Evolutionary conservation across 331 rosid genomes (phyloP).

Genomic region (Cydonia oblonga): DNA sequence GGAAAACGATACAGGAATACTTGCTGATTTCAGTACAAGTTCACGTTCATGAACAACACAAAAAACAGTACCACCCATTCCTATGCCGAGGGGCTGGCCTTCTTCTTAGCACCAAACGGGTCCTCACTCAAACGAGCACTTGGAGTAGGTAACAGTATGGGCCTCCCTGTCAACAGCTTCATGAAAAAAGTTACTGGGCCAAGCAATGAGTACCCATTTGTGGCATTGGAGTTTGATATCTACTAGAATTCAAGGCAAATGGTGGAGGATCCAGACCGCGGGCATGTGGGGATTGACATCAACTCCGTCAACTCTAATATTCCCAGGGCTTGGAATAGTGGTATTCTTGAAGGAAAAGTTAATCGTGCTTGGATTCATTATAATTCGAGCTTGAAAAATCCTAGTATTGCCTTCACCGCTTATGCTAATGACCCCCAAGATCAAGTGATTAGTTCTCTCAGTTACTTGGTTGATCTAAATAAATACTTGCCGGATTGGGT

Average conservation of each 20-base stretch:
- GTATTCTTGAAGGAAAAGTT: neutral
- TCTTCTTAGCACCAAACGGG: neutral
- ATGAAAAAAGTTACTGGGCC: neutral
- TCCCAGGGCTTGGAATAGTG: neutral
- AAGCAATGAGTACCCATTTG: neutral
- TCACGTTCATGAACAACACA: neutral
- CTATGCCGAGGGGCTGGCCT: neutral
- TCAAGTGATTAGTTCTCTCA: neutral
- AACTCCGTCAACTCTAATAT: neutral
- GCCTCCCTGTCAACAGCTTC: neutral
- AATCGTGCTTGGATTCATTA: conserved; percentile 20
- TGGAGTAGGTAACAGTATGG: neutral
- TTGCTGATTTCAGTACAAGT: neutral
- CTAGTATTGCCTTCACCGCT: conserved; percentile 1
- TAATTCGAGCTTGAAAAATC: conserved; percentile 8
- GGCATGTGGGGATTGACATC: neutral
- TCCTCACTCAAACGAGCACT: neutral
- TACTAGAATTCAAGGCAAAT: neutral
- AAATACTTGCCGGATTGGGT: neutral
- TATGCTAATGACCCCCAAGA: neutral
- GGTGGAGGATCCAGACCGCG: neutral
- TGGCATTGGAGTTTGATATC: neutral
- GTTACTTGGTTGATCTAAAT: neutral
- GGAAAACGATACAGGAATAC: neutral
- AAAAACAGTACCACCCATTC: neutral